Evolutionary conservation across 306 rosid species (phyloP).

Genomic region (Quercus rubra): DNA sequence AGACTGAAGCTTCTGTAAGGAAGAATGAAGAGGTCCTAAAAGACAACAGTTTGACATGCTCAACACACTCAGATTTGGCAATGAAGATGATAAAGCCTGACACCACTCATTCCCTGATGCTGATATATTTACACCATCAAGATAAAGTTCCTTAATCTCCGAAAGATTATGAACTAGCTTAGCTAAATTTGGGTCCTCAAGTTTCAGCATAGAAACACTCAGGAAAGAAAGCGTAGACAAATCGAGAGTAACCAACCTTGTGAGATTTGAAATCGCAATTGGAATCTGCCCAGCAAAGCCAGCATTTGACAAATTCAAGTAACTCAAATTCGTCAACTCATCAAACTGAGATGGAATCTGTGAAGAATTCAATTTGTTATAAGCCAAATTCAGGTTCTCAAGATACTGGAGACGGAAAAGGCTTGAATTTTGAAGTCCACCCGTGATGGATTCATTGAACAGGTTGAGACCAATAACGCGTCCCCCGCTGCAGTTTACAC

Average conservation of each 20-base stretch:
- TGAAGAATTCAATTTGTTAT: constrained; percentile 13
- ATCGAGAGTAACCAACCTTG: constrained; percentile 40
- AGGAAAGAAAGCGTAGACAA: not conserved
- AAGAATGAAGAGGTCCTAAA: constrained; percentile 18
- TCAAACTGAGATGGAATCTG: constrained; percentile 9
- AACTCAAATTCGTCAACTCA: not conserved
- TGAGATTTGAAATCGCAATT: constrained; percentile 26
- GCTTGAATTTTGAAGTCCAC: constrained; percentile 15
- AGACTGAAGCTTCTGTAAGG: not conserved
- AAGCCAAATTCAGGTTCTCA: constrained; percentile 15
- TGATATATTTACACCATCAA: constrained; percentile 47
- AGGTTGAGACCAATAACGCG: constrained; percentile 20
- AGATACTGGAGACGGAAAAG: constrained; percentile 25
- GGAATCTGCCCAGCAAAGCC: constrained; percentile 28
- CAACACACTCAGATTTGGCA: constrained; percentile 18
- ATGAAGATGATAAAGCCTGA: not conserved
- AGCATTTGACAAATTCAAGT: constrained; percentile 21
- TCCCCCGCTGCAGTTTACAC: not conserved
- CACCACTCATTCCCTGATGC: constrained; percentile 43
- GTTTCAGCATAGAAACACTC: constrained; percentile 4
- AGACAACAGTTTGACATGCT: constrained; percentile 14
- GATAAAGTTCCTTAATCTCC: constrained; percentile 20
- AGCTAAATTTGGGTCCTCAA: constrained; percentile 28
- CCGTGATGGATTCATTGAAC: not conserved
- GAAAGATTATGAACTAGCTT: constrained; percentile 24